Evolutionary conservation across 2,329 filamentous ascomycete genomes (phyloP).

Genomic region (Aspergillus pseudoglaucus): DNA sequence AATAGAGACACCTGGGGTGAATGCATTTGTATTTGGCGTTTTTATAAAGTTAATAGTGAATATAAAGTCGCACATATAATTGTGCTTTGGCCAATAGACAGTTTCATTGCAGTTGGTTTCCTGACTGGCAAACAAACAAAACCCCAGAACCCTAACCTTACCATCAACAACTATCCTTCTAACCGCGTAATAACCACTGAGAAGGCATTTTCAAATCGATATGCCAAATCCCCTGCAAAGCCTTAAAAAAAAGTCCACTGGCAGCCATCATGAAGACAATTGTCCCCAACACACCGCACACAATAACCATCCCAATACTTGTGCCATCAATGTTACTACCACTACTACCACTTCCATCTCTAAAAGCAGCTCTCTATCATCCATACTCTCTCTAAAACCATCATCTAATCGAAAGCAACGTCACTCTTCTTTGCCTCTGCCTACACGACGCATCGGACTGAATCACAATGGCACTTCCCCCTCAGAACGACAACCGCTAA

Average conservation of each 20-base stretch:
- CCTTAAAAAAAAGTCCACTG: conserved; percentile 13
- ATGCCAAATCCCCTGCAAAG: conserved; percentile 9
- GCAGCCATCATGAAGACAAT: neutral
- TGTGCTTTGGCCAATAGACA: neutral
- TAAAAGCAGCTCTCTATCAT: neutral
- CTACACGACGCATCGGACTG: neutral
- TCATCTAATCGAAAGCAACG: neutral
- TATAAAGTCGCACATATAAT: neutral
- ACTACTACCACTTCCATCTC: neutral
- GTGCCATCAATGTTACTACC: neutral
- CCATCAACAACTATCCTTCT: neutral
- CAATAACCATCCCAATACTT: neutral
- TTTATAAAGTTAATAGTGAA: neutral
- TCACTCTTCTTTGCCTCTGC: neutral
- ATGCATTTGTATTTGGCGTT: too few species aligned
- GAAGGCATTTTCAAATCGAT: too few species aligned
- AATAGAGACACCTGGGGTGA: neutral
- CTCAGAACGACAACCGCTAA: neutral
- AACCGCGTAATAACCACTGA: neutral
- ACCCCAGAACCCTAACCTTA: neutral
- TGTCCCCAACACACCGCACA: neutral
- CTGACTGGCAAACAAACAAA: neutral
- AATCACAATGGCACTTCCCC: neutral
- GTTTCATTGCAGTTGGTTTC: neutral
- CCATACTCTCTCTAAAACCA: neutral